Evolutionary conservation across 1,284 basidiomycete species (phyloP), one percentile per base, ranked within the genome.

Genomic region (Exobasidium cylindrosporum): DNA sequence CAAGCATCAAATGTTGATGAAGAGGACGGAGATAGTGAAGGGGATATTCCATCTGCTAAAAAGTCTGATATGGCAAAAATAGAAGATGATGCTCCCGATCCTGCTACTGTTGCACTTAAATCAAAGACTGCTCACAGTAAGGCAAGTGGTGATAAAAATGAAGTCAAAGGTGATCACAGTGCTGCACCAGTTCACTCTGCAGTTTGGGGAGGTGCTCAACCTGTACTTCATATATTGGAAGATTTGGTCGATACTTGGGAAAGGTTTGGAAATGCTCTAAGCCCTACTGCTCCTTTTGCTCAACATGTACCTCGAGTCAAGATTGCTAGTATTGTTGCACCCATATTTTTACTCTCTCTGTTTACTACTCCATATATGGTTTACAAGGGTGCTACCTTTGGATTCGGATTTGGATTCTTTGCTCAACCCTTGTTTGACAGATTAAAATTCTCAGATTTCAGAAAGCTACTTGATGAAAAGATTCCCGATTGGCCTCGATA

Each of bases 161-260:
- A 23, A 1, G 76, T 57, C 62, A 70, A 63, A 67, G 21, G 53
- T 43, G 78, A 81, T 58, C 72, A 80, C 59, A 80, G 80, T 4
- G 77, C 80, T 58, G 71, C 67, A 44, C 67, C 75, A 7, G 74
- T 78, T 58, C 68, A 78, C 29, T 61, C 69, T 13, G 63, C 69
- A n/a, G 71, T 78, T 61, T 79, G 77, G 68, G 61, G 63, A 21
- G 80, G 78, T 64, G 74, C 81, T 49, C 69, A 81, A 1, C 82
- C 82, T 0, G 68, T 80, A 31, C 82, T 83, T 80, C 72, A 72
- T 31, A 83, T 82, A 60, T 76, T 88, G 64, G 94, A 89, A 46
- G 71, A 73, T n/a, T 6, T 57, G 11, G 44, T 26, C 6, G 81
- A 82, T 53, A 77, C 72, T 4, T 82, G 81, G 77, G 82, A 83